These are phyloP conservation scores for Penicillium freii DNA, from an alignment of 2,329 filamentous ascomycete genomes.

Conservation along the genomic window DNA sequence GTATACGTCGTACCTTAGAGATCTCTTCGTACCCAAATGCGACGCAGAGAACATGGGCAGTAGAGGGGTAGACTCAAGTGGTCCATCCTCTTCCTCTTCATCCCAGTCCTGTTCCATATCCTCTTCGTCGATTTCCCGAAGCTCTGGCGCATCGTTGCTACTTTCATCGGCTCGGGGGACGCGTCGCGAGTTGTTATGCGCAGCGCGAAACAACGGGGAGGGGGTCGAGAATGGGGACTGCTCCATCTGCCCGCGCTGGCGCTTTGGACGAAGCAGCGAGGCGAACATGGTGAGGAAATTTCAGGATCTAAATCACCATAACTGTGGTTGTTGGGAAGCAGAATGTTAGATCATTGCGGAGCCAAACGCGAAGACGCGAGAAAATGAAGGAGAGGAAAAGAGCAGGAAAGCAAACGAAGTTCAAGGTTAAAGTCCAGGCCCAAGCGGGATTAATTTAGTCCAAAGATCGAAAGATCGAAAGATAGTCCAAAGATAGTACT, in stretches of 20 bases:
- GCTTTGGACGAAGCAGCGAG: constrained; percentile 24
- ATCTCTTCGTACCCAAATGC: constrained; percentile 62
- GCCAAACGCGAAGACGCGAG: not conserved
- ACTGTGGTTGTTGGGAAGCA: not conserved
- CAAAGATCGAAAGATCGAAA: not conserved
- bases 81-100: constrained; percentile 45
- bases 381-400: not conserved
- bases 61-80: constrained; percentile 51
- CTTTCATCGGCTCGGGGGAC: constrained; percentile 9
- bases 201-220: constrained; percentile 17
- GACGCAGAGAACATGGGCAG: constrained; percentile 78
- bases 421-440: not conserved
- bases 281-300: constrained; percentile 19
- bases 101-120: constrained; percentile 39
- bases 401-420: not conserved
- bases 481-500: no score
- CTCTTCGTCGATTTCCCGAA: constrained; percentile 39
- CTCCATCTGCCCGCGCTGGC: constrained; percentile 17
- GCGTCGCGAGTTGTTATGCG: constrained; percentile 11
- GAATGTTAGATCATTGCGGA: constrained; percentile 6
- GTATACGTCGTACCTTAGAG: not conserved
- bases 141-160: constrained; percentile 18
- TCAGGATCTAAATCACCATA: constrained; percentile 13
- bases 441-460: constrained; percentile 6
- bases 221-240: constrained; percentile 18